Evolutionary conservation across 192 early-diverging fungal species (phyloP), one percentile per base, ranked within the genome.

Genomic region (Umbelopsis vinacea): DNA sequence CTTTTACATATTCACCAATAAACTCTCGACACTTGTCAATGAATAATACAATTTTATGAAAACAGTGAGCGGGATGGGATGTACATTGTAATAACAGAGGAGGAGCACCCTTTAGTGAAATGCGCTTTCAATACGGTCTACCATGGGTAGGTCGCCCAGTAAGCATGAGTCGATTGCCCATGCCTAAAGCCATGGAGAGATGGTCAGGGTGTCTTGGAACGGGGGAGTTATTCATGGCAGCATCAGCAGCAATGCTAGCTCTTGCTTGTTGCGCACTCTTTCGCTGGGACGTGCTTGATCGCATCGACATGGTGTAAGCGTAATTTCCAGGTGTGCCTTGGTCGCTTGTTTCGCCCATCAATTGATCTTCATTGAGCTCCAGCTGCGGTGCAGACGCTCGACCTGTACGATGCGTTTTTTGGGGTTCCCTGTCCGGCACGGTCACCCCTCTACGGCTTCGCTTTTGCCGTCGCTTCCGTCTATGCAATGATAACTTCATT

Each of bases 401-500:
- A 14, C 80, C 69, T 22, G 85, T 91, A 22, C 86, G 68, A 57
- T 87, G 79, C 6, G 91, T 91, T 72, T 92, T 93, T 38, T 81
- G 76, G 3, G 82, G 82, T 66, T 93, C 92, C n/a, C 89, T 78
- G 78, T 93, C 92, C 7, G 91, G 90, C 26, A 91, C 70, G 26
- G 83, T 83, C 21, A 90, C 82, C 43, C 83, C 90, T 60, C 85
- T 72, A 68, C 90, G 81, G 19, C 93, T 90, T 35, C 92, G 84
- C 15, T 88, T 92, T 78, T 95, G 93, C 17, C 95, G 81, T 53
- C 94, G 86, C 76, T 96, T 97, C 37, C 95, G 90, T 37, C 95
- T 89, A 80, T 21, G n/a, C 47, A 33, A 57, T 10, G 22, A 35
- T 46, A 10, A 35, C 33, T 48, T 21, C 48, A n/a, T 69, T 46